Percentiles rank a stretch among this genome's conserved stretches.
phyloP scores from a whole-genome alignment of 106 monocot genomes.

The Xerophyta viscosa region DNA sequence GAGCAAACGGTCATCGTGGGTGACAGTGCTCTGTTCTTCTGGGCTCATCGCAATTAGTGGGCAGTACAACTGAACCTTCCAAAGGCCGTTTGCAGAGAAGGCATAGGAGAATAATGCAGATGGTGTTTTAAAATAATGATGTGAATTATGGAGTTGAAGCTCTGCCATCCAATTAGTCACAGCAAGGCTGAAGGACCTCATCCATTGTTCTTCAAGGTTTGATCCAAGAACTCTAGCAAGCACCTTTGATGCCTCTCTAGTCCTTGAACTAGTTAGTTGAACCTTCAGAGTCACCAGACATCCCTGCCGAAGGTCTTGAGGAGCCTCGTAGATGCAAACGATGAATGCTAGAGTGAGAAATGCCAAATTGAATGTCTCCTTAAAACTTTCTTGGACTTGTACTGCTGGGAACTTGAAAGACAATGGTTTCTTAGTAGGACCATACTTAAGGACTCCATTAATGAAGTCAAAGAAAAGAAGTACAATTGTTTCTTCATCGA shows the following conservation, averaged over 20 bases:
- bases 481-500: slow-evolving; percentile 20
- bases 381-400: slow-evolving; percentile 20
- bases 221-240: slow-evolving; percentile 45
- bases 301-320: slow-evolving; percentile 37
- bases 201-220: slow-evolving; percentile 73
- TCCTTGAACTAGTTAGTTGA: slow-evolving; percentile 25
- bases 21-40: slow-evolving; percentile 22
- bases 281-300: slow-evolving; percentile 43
- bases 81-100: slow-evolving; percentile 42
- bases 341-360: slow-evolving; percentile 57
- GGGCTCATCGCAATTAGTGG: slow-evolving; percentile 49
- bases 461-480: slow-evolving; percentile 39
- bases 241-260: slow-evolving; percentile 29
- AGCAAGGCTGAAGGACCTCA: slow-evolving; percentile 61
- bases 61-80: slow-evolving; percentile 81
- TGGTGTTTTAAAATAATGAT: slow-evolving; percentile 24
- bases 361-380: slow-evolving; percentile 49
- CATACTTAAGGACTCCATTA: slow-evolving; percentile 52
- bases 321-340: slow-evolving; percentile 79
- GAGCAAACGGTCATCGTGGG: slow-evolving; percentile 52
- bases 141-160: slow-evolving; percentile 21
- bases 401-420: slow-evolving; percentile 25
- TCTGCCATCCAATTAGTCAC: slow-evolving; percentile 61
- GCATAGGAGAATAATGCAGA: slow-evolving; percentile 65
- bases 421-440: slow-evolving; percentile 38